Evolutionary conservation across 176 grass and related monocot genomes (phyloP), one percentile per base, ranked within the genome.

Genomic region (Zizania latifolia): DNA sequence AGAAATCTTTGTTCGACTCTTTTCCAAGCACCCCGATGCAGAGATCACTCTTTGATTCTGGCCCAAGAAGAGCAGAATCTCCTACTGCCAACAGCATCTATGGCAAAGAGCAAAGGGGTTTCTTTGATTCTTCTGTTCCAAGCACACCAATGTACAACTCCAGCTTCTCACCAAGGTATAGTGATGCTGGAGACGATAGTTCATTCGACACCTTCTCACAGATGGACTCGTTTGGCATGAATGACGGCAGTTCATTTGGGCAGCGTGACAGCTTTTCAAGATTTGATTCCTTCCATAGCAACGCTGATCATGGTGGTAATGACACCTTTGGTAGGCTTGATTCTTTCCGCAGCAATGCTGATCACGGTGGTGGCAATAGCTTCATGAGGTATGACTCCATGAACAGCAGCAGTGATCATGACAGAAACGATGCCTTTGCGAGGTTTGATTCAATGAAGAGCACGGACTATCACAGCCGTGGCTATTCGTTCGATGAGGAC

Each of bases 91-190:
- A 81, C 43, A 87, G 81, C 75, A 62, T 60, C 38, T 86, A 78
- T 71, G 83, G 83, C 9, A 82, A 82, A 41, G 83, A 85, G 65
- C 88, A 91, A n/a, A 91, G 70, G 77, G 67, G 85, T 10, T 91
- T 95, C 66, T 95, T 95, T 3, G 92, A 95, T 37, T 91, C 88
- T 50, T 94, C 92, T 10, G 88, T 83, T 35, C 79, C 94, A 15
- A 91, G 88, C 50, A 98, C 94, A 21, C 94, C 94, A 33, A 83
- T 86, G 74, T 97, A 89, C 77, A 97, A 84, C 88, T 88, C 94
- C 33, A 78, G 83, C 40, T 98, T 86, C 69, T 92, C 95, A 0
- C 95, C 95, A 22, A 86, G 95, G 76, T 99, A 83, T 29, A 94
- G 86, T 16, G 92, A 99, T 72, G 89, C 88, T 17, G 89, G 86